phyloP scores from a whole-genome alignment of 1,284 basidiomycete genomes.

The Pyrrhoderma lamaoense region DNA sequence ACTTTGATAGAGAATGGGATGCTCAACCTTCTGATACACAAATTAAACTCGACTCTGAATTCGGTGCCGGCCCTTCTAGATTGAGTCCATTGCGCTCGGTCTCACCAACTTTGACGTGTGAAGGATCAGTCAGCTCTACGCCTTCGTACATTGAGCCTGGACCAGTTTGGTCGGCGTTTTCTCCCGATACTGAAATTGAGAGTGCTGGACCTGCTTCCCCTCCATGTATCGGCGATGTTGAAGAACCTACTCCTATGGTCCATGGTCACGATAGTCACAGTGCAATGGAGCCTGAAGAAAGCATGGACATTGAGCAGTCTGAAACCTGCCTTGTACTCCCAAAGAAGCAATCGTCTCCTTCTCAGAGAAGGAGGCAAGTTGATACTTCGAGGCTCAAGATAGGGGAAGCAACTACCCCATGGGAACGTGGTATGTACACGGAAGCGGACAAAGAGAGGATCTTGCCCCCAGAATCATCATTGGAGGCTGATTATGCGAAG shows the following conservation, averaged over 20 bases:
- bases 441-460: slow-evolving; percentile 27
- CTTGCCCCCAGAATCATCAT: slow-evolving; percentile 22
- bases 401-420: slow-evolving; percentile 23
- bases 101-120: neutral
- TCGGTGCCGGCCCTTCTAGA: neutral
- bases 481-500: slow-evolving; percentile 24
- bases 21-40: neutral
- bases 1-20: slow-evolving; percentile 31
- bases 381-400: slow-evolving; percentile 23
- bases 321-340: slow-evolving; percentile 8
- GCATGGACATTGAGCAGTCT: slow-evolving; percentile 4
- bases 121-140: slow-evolving; percentile 2
- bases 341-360: slow-evolving; percentile 18
- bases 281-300: neutral
- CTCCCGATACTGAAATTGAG: slow-evolving; percentile 14
- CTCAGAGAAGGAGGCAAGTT: slow-evolving; percentile 8
- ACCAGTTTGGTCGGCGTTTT: slow-evolving; percentile 6
- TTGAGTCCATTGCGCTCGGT: neutral
- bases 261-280: neutral
- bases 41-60: neutral
- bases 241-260: neutral
- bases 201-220: slow-evolving; percentile 14
- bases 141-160: slow-evolving; percentile 6
- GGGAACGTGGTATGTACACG: slow-evolving; percentile 23
- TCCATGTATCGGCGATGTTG: neutral